Evolutionary conservation across 306 rosid genomes (phyloP).

Genomic region (Medicago arabica): DNA sequence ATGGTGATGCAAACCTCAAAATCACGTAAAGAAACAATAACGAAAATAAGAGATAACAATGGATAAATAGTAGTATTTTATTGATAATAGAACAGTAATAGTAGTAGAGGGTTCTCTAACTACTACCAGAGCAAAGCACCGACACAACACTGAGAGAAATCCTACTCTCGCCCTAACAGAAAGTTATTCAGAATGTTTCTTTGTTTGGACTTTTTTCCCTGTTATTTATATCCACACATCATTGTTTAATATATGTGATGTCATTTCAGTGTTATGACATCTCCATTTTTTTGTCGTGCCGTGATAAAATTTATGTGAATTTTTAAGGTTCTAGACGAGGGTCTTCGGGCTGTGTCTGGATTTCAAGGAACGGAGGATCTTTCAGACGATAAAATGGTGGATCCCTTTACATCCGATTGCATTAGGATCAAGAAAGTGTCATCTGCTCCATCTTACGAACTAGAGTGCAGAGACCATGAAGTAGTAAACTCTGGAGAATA

Average conservation of each 20-base stretch:
- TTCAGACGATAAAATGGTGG: conserved; percentile 74
- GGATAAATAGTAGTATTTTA: too few species aligned
- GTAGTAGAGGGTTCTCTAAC: too few species aligned
- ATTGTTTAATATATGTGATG: neutral
- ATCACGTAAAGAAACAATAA: too few species aligned
- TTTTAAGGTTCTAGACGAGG: conserved; percentile 84
- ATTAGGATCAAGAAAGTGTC: conserved; percentile 87
- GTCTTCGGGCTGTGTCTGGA: conserved; percentile 90
- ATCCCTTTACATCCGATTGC: conserved; percentile 86
- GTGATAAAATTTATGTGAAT: conserved; percentile 26
- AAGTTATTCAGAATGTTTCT: neutral
- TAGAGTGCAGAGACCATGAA: conserved; percentile 46
- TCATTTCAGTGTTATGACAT: conserved; percentile 4
- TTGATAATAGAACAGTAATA: too few species aligned
- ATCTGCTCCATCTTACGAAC: conserved; percentile 82
- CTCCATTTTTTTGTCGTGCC: neutral
- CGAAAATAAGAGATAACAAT: too few species aligned
- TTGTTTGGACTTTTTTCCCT: neutral
- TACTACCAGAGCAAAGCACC: too few species aligned
- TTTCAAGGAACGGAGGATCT: conserved; percentile 96
- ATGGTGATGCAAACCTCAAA: too few species aligned
- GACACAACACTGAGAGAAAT: too few species aligned
- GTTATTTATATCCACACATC: neutral
- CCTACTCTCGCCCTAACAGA: too few species aligned
- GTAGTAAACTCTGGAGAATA: conserved; percentile 44